Conservation (phyloP, 139 green algal genomes). For the Zygnema cylindricum region DNA sequence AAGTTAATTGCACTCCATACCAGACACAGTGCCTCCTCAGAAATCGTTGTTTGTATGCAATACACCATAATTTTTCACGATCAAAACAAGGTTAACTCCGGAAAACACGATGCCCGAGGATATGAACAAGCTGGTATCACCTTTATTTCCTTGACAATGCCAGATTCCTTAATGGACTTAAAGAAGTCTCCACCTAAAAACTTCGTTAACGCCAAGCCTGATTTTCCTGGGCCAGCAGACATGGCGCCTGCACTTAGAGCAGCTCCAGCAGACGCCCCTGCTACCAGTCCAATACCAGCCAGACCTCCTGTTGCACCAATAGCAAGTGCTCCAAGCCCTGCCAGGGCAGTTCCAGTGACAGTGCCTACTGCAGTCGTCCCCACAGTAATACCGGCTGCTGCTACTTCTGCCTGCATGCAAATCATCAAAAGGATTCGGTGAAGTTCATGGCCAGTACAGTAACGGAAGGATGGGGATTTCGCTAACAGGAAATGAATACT, state of each 20-base stretch:
- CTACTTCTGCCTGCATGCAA: neutral
- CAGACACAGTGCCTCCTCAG: too few species aligned
- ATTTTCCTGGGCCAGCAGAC: slow-evolving; percentile 2
- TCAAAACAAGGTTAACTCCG: too few species aligned
- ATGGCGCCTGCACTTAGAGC: slow-evolving; percentile 5
- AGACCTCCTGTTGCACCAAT: slow-evolving; percentile 26
- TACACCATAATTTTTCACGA: too few species aligned
- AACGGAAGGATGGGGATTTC: too few species aligned
- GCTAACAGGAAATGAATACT: too few species aligned
- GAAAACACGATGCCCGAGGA: neutral
- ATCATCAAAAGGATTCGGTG: too few species aligned
- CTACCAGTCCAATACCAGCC: slow-evolving; percentile 13
- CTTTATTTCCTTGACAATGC: neutral
- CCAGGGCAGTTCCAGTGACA: neutral
- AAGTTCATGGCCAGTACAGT: too few species aligned
- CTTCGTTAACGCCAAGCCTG: slow-evolving; percentile 8
- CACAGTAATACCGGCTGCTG: neutral
- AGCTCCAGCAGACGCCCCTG: slow-evolving; percentile 22
- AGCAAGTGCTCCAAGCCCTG: slow-evolving; percentile 8
- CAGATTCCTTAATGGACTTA: slow-evolving; percentile 8
- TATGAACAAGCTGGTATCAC: neutral
- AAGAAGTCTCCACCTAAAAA: slow-evolving; percentile 41
- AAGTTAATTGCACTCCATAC: too few species aligned
- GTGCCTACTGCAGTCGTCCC: neutral
- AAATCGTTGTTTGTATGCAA: too few species aligned